phyloP scores from a whole-genome alignment of 139 green algal genomes.

The Nannochloris sp. region DNA sequence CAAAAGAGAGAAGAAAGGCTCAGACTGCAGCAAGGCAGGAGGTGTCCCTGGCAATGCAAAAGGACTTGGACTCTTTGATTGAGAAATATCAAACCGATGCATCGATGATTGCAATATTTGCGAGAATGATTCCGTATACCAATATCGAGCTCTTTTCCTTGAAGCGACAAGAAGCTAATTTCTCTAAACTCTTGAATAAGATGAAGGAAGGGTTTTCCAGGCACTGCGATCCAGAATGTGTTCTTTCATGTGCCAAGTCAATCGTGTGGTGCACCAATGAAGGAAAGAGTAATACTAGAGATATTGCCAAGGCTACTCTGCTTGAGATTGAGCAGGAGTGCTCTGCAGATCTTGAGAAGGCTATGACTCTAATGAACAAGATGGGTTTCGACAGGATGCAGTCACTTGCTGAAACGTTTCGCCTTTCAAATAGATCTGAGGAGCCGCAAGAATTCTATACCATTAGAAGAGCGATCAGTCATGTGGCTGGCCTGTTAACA shows the following conservation, averaged over 20 bases:
- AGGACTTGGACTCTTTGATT: conserved; percentile 39
- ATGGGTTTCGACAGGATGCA: background rate
- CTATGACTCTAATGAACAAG: background rate
- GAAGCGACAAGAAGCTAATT: conserved; percentile 25
- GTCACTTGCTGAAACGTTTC: background rate
- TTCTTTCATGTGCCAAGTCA: conserved; percentile 1
- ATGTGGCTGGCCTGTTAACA: background rate
- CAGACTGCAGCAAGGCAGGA: conserved; percentile 27
- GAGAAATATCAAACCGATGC: conserved; percentile 36
- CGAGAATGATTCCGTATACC: conserved; percentile 31
- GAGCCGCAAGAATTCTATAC: background rate
- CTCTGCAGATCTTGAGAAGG: background rate
- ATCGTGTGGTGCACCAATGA: background rate
- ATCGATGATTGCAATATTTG: conserved; percentile 28
- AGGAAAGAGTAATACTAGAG: conserved; percentile 1
- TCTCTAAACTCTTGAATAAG: conserved; percentile 24
- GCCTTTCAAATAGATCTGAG: background rate
- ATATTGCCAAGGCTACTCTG: conserved; percentile 2
- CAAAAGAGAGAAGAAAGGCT: conserved; percentile 1
- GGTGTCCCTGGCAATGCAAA: conserved; percentile 37
- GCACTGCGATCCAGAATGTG: conserved; percentile 17
- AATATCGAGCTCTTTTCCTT: conserved; percentile 55
- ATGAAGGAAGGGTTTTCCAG: conserved; percentile 28
- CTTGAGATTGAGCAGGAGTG: background rate
- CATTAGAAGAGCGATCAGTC: background rate